Evolutionary conservation across 1,139 yeast genomes (phyloP), one percentile per base, ranked within the genome.

Genomic region (Saccharomycopsis hybrid): DNA sequence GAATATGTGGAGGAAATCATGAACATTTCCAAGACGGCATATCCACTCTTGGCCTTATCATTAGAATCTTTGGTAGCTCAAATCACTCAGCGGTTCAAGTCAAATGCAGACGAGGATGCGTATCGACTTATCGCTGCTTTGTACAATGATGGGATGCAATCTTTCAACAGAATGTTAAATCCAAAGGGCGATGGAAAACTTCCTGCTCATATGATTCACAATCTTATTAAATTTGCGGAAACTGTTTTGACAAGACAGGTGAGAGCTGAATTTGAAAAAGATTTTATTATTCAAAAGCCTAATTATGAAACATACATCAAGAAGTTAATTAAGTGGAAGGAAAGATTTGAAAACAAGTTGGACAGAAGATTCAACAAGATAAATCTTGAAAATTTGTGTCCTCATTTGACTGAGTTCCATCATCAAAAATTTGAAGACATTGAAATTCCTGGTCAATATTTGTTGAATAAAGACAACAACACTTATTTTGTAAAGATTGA

Each of bases 391-490:
- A 83, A 90, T 54, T 74, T 92, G 57, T 89, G 97, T 62, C 97
- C 97, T 30, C 97, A 90, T 59, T 73, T 94, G 64, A 85, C 96
- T 65, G 97, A 90, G 64, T 92, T 94, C 78, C 98, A 94, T 65
- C 96, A 94, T 64, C 98, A 92, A 65, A 92, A 90, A 68, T 94
- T 94, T 64, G 99, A 94, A 65, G 98, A 94, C 51, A 88, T 94
- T 55, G 98, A 94, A 65, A 84, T 94, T 53, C 98, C 98, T 0
- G 98, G 99, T 1, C 99, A 94, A 63, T 92, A 92, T 62, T 72
- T 90, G 60, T 68, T 84, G 65, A 83, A 85, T 64, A 85, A 84
- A 63, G 97, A 90, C 60, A 85, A 75, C 64, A 92, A 90, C 63
- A 72, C 80, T 43, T 96, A 90, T 65, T 94, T 94, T 64, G 78